Conservation (phyloP, 1,139 yeast genomes). For the Insectozyma bohioensis region DNA sequence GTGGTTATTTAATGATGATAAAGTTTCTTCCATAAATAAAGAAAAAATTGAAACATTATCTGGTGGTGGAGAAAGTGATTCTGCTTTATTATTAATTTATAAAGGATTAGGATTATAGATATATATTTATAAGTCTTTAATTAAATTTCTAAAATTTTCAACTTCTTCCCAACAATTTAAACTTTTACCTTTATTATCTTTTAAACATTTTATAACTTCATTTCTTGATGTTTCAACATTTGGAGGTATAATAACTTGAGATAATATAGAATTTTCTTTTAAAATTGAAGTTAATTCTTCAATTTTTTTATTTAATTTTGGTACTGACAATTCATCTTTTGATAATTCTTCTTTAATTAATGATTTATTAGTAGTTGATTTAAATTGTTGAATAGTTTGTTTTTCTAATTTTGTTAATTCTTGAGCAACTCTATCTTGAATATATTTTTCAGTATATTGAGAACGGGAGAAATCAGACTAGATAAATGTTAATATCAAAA, state of each 20-base stretch:
- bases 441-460: slow-evolving; percentile 73
- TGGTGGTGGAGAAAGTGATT: slow-evolving; percentile 98
- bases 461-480: slow-evolving; percentile 77
- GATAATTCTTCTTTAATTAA: slow-evolving; percentile 28
- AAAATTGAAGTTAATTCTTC: slow-evolving; percentile 46
- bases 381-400: slow-evolving; percentile 58
- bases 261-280: slow-evolving; percentile 48
- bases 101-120: slow-evolving; percentile 64
- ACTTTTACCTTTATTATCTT: slow-evolving; percentile 67
- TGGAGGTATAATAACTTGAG: slow-evolving; percentile 33
- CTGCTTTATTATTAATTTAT: slow-evolving; percentile 86
- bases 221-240: slow-evolving; percentile 48
- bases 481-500: slow-evolving; percentile 21
- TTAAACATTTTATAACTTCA: slow-evolving; percentile 63
- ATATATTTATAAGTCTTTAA: slow-evolving; percentile 24
- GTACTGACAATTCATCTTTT: slow-evolving; percentile 22
- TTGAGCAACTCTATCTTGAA: slow-evolving; percentile 73
- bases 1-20: slow-evolving; percentile 96
- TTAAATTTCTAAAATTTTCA: slow-evolving; percentile 62
- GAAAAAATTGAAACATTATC: slow-evolving; percentile 82
- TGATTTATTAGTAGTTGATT: slow-evolving; percentile 47
- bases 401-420: slow-evolving; percentile 63
- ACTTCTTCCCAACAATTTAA: slow-evolving; percentile 90
- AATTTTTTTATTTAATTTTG: slow-evolving; percentile 38
- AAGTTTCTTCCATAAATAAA: slow-evolving; percentile 72